A percentile compares a stretch with the other conserved stretches of the same genome.
These are phyloP conservation scores for Mycosphaerella sp. DNA, from an alignment of 2,329 filamentous ascomycete genomes.

Conservation along the genomic window DNA sequence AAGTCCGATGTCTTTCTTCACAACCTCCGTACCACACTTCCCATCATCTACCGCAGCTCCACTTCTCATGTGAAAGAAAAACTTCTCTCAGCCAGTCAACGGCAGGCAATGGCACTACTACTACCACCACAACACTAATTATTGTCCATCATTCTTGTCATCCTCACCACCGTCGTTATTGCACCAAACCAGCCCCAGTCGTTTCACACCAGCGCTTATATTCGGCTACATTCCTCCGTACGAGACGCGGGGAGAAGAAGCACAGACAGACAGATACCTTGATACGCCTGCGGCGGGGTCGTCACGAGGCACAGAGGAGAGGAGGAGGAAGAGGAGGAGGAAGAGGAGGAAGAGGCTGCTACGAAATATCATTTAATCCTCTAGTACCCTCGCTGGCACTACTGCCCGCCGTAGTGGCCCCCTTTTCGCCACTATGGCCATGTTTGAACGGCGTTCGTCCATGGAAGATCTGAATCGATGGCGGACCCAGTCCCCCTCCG, in stretches of 20 bases:
- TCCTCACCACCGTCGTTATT: not conserved
- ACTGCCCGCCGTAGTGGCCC: no score
- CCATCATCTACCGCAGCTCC: not conserved
- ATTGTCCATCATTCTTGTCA: no score
- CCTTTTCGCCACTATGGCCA: conserved; percentile 16
- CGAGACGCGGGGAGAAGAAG: not conserved
- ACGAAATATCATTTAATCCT: no score
- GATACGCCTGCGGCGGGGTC: not conserved
- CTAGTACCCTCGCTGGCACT: no score
- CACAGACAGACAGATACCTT: not conserved
- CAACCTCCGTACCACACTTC: no score
- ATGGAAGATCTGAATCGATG: conserved; percentile 26
- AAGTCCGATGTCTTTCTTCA: no score
- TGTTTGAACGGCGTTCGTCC: conserved; percentile 26
- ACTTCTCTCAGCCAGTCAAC: not conserved
- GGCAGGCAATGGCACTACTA: not conserved
- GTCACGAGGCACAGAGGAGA: not conserved
- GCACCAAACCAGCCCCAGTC: not conserved
- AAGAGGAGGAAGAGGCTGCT: not conserved
- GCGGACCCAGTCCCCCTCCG: conserved; percentile 29
- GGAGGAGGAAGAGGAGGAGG: not conserved
- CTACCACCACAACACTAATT: not conserved
- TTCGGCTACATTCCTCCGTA: not conserved
- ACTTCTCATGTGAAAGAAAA: not conserved
- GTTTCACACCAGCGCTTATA: not conserved